Conservation (phyloP, 495 filamentous ascomycete genomes). For the Penicillium cosmopolitanum region DNA sequence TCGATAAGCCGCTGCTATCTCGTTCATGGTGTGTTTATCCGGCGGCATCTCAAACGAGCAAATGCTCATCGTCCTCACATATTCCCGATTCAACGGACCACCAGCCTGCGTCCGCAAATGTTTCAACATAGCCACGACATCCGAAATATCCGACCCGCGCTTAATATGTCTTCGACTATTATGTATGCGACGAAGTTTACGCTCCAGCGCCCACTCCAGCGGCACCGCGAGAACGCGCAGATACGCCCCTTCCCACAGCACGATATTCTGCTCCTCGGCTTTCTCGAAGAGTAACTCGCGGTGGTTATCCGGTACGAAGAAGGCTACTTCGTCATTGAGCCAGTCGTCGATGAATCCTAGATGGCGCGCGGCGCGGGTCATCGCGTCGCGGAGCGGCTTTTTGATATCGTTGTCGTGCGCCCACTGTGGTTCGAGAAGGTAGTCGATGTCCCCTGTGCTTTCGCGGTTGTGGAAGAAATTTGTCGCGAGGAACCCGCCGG, state of each 20-base stretch:
- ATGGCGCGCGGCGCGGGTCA: slow-evolving; percentile 17
- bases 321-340: slow-evolving; percentile 34
- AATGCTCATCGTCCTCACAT: slow-evolving; percentile 32
- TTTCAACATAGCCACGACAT: slow-evolving; percentile 35
- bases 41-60: slow-evolving; percentile 30
- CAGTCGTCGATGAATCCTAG: slow-evolving; percentile 29
- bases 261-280: slow-evolving; percentile 34
- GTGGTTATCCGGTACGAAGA: slow-evolving; percentile 31
- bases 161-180: slow-evolving; percentile 19
- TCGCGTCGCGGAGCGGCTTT: slow-evolving; percentile 21
- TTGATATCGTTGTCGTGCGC: slow-evolving; percentile 32
- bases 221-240: slow-evolving; percentile 31
- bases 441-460: slow-evolving; percentile 37
- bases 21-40: slow-evolving; percentile 29
- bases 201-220: slow-evolving; percentile 41
- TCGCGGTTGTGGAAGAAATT: slow-evolving; percentile 32
- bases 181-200: slow-evolving; percentile 37
- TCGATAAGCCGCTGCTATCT: slow-evolving; percentile 28
- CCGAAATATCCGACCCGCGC: slow-evolving; percentile 26
- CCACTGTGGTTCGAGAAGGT: slow-evolving; percentile 34
- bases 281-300: slow-evolving; percentile 24
- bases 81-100: slow-evolving; percentile 29
- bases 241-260: slow-evolving; percentile 27
- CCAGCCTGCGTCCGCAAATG: slow-evolving; percentile 22
- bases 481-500: slow-evolving; percentile 36